Percentiles rank a stretch among this genome's conserved stretches.
These are phyloP conservation scores for Leishmania tarentolae DNA, from an alignment of 208 protist genomes.

Conservation along the genomic window DNA sequence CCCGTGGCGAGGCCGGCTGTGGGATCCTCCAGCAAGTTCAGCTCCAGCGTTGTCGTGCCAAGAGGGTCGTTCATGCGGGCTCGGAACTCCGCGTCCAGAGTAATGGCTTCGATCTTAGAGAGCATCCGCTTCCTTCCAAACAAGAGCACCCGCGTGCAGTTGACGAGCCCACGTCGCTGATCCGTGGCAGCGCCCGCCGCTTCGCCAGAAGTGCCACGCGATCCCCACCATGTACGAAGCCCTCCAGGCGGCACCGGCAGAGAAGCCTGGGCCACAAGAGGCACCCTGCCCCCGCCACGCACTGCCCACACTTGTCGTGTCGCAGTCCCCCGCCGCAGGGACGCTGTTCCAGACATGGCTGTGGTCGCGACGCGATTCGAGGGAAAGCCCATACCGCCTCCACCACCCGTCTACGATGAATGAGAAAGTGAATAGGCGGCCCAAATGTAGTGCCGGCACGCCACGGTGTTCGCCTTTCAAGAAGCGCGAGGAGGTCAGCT, in stretches of 20 bases:
- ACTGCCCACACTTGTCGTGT: background rate
- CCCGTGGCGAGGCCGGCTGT: constrained; percentile 73
- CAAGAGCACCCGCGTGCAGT: background rate
- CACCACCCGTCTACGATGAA: too few species aligned
- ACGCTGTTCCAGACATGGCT: background rate
- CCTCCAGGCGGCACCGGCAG: background rate
- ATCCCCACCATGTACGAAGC: background rate
- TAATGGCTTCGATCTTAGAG: background rate
- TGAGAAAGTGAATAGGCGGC: too few species aligned
- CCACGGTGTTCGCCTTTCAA: too few species aligned
- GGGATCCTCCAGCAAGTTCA: constrained; percentile 87
- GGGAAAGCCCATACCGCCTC: background rate
- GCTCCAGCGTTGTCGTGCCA: constrained; percentile 36
- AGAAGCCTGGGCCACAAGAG: background rate
- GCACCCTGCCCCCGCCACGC: background rate
- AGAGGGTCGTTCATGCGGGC: constrained; percentile 1
- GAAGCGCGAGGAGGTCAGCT: too few species aligned
- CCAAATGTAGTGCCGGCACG: too few species aligned
- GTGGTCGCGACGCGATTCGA: background rate
- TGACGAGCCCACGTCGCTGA: background rate
- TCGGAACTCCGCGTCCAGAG: background rate
- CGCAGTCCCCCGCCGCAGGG: background rate
- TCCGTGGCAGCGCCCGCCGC: background rate
- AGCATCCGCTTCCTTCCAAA: background rate
- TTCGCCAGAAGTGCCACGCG: background rate